Evolutionary conservation across 352 stramenopile genomes (phyloP).

Genomic region (Globisporangium okanoganense): DNA sequence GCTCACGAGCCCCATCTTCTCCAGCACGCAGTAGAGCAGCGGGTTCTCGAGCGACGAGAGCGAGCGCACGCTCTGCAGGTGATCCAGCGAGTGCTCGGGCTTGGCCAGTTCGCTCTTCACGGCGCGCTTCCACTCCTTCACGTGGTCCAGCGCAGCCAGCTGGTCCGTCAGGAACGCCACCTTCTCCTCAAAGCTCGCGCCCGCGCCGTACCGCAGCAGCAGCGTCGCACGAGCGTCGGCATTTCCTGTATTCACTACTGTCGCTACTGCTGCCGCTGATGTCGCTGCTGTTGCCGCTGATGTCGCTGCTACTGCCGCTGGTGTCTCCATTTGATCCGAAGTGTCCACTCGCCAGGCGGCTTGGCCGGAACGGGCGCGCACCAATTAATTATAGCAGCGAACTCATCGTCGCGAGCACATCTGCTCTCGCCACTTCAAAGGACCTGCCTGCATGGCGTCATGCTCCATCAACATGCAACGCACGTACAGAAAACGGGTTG

Average conservation of each 20-base stretch:
- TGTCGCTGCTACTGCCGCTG: background rate
- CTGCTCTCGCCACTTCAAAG: too few species aligned
- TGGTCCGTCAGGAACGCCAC: slow-evolving; percentile 41
- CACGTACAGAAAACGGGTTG: background rate
- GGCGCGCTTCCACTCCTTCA: slow-evolving; percentile 49
- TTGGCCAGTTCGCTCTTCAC: slow-evolving; percentile 44
- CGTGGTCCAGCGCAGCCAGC: slow-evolving; percentile 35
- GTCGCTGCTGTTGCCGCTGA: background rate
- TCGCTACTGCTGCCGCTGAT: background rate
- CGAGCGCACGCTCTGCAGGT: slow-evolving; percentile 26
- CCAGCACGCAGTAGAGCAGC: slow-evolving; percentile 40
- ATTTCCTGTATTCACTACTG: too few species aligned
- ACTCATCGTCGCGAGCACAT: too few species aligned
- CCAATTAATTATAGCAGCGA: slow-evolving; percentile 1
- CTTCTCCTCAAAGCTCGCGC: slow-evolving; percentile 42
- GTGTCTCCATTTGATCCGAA: background rate
- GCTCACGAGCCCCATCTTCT: slow-evolving; percentile 52
- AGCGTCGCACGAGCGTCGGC: background rate
- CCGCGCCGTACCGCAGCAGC: slow-evolving; percentile 15
- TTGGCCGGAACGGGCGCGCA: background rate
- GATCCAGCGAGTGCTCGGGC: slow-evolving; percentile 38
- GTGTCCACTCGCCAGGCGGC: background rate
- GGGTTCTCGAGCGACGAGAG: slow-evolving; percentile 20
- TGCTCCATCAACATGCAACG: too few species aligned
- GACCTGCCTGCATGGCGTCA: too few species aligned